Evolutionary conservation across 441 rosid genomes (phyloP), one percentile per base, ranked within the genome.

Genomic region (Viola pubescens): DNA sequence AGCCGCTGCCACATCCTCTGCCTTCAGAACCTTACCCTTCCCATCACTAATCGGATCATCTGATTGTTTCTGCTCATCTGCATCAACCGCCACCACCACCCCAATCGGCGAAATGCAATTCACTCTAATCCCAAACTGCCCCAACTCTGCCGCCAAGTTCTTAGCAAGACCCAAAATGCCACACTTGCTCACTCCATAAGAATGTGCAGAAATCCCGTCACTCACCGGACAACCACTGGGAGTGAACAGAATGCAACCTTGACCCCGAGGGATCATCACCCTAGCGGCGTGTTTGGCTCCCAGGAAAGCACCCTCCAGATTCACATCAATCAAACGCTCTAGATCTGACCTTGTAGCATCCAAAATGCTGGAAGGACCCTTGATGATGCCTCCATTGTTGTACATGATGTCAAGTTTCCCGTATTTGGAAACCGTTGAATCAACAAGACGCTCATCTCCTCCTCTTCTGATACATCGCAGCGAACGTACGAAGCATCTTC

Each of bases 31-130:
- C 26, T 74, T 68, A 11, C 91, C 94, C 63, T 76, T 75, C 60
- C 84, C 56, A 67, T 84, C 80, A 4, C 75, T 87, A 9, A 88
- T 67, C 37, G 87, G 81, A 42, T 83, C 77, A 62, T 83, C 94
- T 16, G 83, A 79, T 71, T 77, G 88, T 65, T 86, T 87, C 82
- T 68, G 84, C 58, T 79, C 79, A 70, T 74, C 85, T 59, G 79
- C 54, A 0, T 55, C 1, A 0, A 80, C 78, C 46, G 59, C 13
- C 47, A 69, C 73, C 61, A 42, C 64, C 3, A 70, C 4, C 3
- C 37, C 71, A 4, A n/a, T 60, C 16, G 83, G 82, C 0, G 88
- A 75, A 8, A 83, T 40, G 54, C 74, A 72, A 13, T 83, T 83
- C 1, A 77, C 81, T 14, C 81, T 63, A 3, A 82, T 76, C 4